These are phyloP conservation scores for Psilocybe tampanensis DNA, from an alignment of 768 basidiomycete species.

Conservation along the genomic window DNA sequence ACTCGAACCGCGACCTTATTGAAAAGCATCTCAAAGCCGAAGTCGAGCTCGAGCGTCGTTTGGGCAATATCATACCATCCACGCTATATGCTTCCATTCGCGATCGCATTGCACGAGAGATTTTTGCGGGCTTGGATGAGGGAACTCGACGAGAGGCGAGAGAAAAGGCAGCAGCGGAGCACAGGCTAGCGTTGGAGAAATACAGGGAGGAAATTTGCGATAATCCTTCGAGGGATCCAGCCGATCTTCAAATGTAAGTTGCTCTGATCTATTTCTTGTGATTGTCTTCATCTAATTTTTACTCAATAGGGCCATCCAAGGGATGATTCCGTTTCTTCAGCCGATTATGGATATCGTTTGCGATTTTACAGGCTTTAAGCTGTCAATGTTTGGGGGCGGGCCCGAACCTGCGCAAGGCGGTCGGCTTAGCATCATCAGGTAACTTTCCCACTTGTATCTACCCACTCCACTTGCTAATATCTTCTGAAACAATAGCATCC, in stretches of 20 bases:
- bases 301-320: not conserved
- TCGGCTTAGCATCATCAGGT: not conserved
- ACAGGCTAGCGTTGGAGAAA: not conserved
- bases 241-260: no score
- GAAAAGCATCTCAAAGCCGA: not conserved
- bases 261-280: not conserved
- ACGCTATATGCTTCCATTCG: not conserved
- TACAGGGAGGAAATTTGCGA: no score
- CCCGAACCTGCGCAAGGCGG: not conserved
- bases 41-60: not conserved
- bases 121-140: not conserved
- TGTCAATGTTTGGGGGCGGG: not conserved
- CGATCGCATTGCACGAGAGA: not conserved
- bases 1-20: not conserved
- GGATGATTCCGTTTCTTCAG: not conserved
- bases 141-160: not conserved
- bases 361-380: not conserved
- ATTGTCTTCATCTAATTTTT: not conserved
- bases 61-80: not conserved
- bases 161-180: not conserved
- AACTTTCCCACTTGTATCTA: not conserved
- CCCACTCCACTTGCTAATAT: not conserved
- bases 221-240: no score
- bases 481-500: conserved; percentile 13
- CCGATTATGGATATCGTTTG: not conserved